These are phyloP conservation scores for Paramecium sonneborni DNA, from an alignment of 73 alveolate genomes.

Conservation along the genomic window DNA sequence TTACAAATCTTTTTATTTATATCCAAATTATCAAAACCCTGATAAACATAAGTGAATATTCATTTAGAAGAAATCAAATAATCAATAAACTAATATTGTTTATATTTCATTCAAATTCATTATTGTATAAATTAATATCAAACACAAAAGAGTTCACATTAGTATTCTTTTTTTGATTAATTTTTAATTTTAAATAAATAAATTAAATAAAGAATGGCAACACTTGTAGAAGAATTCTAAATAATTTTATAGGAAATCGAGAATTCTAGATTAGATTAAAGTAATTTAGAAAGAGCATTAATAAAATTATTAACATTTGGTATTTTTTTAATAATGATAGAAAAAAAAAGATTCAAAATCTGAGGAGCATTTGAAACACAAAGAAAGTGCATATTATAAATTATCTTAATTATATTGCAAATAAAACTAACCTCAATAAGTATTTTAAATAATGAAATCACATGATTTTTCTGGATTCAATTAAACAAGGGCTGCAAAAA, in stretches of 20 bases:
- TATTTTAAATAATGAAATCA: neutral
- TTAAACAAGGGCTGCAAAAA: constrained; percentile 64
- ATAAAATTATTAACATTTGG: neutral
- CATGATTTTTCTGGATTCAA: constrained; percentile 50
- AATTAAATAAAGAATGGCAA: neutral
- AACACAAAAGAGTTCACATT: neutral
- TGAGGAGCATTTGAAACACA: constrained; percentile 14
- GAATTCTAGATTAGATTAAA: neutral
- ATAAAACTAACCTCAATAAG: neutral
- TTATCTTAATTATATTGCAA: neutral
- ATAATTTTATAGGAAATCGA: neutral
- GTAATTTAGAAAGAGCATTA: neutral
- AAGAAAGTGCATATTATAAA: neutral
- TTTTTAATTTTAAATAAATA: neutral
- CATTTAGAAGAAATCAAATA: neutral
- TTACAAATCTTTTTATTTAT: neutral
- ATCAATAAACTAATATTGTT: neutral
- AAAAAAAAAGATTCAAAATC: neutral
- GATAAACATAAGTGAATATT: neutral
- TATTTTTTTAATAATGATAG: neutral
- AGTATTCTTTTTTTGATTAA: neutral
- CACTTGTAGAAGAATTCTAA: neutral
- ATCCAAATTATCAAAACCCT: neutral
- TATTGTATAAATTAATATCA: neutral
- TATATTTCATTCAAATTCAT: neutral